phyloP scores from a whole-genome alignment of 2,329 filamentous ascomycete species.

The Penicillium psychrosexuale region DNA sequence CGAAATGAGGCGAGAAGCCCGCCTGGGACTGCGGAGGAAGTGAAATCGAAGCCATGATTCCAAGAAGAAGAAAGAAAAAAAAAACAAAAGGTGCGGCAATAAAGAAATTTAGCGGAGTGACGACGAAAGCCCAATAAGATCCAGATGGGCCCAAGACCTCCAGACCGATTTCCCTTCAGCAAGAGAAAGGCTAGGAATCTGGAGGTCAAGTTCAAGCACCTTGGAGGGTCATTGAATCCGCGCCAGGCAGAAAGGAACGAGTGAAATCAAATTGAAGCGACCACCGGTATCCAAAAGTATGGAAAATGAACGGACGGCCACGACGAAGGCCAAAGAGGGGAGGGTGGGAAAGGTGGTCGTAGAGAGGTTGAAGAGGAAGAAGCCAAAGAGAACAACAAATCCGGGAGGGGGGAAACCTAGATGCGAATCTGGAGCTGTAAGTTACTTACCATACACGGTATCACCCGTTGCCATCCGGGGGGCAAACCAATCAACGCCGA shows the following conservation, averaged over 20 bases:
- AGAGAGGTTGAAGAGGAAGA: slow-evolving; percentile 13
- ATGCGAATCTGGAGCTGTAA: background rate
- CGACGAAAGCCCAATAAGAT: slow-evolving; percentile 12
- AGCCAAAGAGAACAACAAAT: slow-evolving; percentile 12
- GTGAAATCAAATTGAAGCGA: slow-evolving; percentile 4
- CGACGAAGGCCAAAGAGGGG: slow-evolving; percentile 24
- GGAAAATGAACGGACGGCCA: slow-evolving; percentile 26
- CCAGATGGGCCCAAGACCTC: slow-evolving; percentile 24
- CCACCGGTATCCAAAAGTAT: slow-evolving; percentile 5
- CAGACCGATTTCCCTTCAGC: slow-evolving; percentile 24
- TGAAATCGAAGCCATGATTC: slow-evolving; percentile 38
- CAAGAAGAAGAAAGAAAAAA: background rate
- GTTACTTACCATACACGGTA: slow-evolving; percentile 3
- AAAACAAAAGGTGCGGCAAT: slow-evolving; percentile 4
- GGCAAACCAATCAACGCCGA: background rate
- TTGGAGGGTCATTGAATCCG: slow-evolving; percentile 26
- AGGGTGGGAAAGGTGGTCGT: slow-evolving; percentile 16
- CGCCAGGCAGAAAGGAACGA: slow-evolving; percentile 23
- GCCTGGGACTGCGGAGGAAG: slow-evolving; percentile 31
- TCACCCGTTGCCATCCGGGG: background rate
- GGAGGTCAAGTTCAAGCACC: slow-evolving; percentile 21
- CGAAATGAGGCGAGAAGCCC: slow-evolving; percentile 29
- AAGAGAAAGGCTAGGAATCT: slow-evolving; percentile 23
- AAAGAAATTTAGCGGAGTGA: slow-evolving; percentile 10
- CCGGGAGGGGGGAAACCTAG: slow-evolving; percentile 1